Conservation (phyloP, 1,284 basidiomycete genomes). For the Termitomyces sp. region DNA sequence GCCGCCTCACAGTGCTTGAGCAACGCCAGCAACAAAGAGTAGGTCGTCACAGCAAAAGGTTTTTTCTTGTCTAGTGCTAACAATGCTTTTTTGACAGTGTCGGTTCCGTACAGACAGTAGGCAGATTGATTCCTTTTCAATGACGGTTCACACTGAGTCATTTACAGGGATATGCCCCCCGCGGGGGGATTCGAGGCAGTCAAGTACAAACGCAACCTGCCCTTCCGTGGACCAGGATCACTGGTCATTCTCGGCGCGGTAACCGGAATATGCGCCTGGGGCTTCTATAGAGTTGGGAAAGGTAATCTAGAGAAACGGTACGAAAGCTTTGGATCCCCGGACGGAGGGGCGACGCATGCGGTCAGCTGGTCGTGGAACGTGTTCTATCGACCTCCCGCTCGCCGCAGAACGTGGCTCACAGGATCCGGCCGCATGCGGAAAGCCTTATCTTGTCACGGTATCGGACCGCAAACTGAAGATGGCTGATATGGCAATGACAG, state of each 20-base stretch:
- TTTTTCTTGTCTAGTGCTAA: too few relatives aligned
- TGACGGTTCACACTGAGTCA: conserved; percentile 8
- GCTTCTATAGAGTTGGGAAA: conserved; percentile 89
- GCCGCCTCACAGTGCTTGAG: conserved; percentile 4
- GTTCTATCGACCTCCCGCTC: conserved; percentile 47
- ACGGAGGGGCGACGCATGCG: conserved; percentile 21
- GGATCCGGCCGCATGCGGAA: conserved; percentile 60
- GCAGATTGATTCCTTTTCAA: conserved; percentile 23
- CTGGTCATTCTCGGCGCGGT: conserved; percentile 83
- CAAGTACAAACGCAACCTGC: conserved; percentile 96
- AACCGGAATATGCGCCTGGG: conserved; percentile 82
- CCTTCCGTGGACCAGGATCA: conserved; percentile 87
- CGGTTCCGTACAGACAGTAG: conserved; percentile 62
- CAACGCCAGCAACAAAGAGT: conserved; percentile 12
- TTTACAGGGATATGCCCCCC: conserved; percentile 89
- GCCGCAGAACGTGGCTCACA: conserved; percentile 54
- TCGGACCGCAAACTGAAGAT: conserved; percentile 36
- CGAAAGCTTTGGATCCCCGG: conserved; percentile 32
- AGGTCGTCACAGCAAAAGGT: too few relatives aligned
- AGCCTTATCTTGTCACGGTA: conserved; percentile 39
- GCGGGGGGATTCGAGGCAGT: conserved; percentile 88
- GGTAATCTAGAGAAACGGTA: conserved; percentile 93
- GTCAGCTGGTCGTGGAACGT: conserved; percentile 65
- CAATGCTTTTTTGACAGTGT: conserved; percentile 41
- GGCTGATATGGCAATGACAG: conserved; percentile 51